Evolutionary conservation across 306 rosid genomes (phyloP), one percentile per base, ranked within the genome.

Genomic region (Mimosa bimucronata): DNA sequence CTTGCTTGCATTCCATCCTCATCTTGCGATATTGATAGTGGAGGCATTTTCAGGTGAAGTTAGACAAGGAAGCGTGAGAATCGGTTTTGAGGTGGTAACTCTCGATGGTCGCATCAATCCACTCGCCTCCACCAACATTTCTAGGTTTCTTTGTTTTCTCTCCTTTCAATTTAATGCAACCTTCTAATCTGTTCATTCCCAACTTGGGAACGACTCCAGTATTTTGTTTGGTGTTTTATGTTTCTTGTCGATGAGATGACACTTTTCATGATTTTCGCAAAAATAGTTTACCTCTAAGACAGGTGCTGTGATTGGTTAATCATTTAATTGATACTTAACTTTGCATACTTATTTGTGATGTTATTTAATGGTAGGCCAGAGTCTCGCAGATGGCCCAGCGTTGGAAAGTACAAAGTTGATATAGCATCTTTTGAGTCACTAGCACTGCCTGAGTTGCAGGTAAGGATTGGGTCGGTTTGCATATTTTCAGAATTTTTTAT

Each of bases 381-480:
- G 81, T 89, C 92, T 64, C 58, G 64, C 28, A 83, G 88, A 80
- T 94, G 98, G 97, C 98, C 98, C 7, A 88, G 67, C 80, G 98
- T 94, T 67, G 97, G 97, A 74, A 90, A 84, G 85, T 94, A 85
- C 83, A 90, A 83, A 83, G 96, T 92, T 60, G 97, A 92, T 78
- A 64, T 90, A 16, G 87, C 94, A 31, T 90, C 94, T 25, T 92
- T 94, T 4, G 98, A 94, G 86, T 85, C 91, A 23, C 85, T 92
- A 30, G 91, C 92, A n/a, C 71, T 92, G 73, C 98, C 96, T 9
- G 92, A 92, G 84, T 83, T 94, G 79, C 91, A 90, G 96, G 98
- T 94, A 55, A 73, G 82, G 87, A 92, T 97, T 92, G 55, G 71
- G 82, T 45, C 83, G 45, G 14, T 77, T 79, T 81, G 38, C 38